A percentile compares a stretch with the other conserved stretches of the same genome.
Evolutionary conservation across 202 grass and related monocot species (phyloP).

Genomic region (Miscanthus sacchariflorus): DNA sequence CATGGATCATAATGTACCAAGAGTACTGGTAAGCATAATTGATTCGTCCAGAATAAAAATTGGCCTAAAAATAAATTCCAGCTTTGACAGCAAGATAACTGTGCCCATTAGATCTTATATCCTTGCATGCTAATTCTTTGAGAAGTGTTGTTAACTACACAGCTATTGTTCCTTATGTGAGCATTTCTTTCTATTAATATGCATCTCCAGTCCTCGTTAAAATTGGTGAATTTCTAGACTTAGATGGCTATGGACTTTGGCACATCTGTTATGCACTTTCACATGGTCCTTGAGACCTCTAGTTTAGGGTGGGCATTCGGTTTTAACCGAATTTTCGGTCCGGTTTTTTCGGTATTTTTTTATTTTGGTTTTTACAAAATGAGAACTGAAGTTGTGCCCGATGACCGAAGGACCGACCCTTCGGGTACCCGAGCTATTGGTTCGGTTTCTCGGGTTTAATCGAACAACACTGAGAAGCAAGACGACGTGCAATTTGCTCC

Average conservation of each 20-base stretch:
- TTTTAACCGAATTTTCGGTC: no score
- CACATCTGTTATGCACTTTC: constrained; percentile 30
- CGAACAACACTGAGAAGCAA: no score
- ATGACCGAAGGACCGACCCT: no score
- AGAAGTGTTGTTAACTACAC: not conserved
- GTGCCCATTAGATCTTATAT: not conserved
- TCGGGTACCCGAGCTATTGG: no score
- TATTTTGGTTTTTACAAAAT: no score
- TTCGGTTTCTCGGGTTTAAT: no score
- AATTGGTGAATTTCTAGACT: not conserved
- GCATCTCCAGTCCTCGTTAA: not conserved
- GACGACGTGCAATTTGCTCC: no score
- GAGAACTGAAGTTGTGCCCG: no score
- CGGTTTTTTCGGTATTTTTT: no score
- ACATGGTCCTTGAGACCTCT: not conserved
- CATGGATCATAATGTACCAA: constrained; percentile 46
- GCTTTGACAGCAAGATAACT: not conserved
- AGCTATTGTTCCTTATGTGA: constrained; percentile 20
- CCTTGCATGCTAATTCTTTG: not conserved
- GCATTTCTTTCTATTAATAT: not conserved
- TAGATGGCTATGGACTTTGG: constrained; percentile 18
- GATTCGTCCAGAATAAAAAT: not conserved
- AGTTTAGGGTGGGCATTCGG: not conserved
- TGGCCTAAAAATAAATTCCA: not conserved
- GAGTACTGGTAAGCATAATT: constrained; percentile 67